phyloP scores from a whole-genome alignment of 1,139 yeast genomes.

The Yamadazyma diospyri region DNA sequence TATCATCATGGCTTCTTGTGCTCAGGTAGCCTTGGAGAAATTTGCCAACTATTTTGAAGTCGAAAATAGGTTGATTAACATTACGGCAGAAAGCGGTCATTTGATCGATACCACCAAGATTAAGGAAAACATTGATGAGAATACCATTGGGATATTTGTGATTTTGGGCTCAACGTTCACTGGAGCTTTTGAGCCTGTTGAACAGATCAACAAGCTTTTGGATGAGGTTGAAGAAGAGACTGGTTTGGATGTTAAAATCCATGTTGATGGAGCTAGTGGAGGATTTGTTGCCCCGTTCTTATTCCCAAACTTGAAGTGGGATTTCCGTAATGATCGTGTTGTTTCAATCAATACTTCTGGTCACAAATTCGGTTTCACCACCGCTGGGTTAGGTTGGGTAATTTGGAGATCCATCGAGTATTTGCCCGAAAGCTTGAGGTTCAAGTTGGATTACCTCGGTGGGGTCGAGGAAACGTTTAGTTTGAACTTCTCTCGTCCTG shows the following conservation, averaged over 20 bases:
- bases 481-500: conserved; percentile 88
- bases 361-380: conserved; percentile 86
- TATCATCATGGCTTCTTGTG: conserved; percentile 91
- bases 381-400: conserved; percentile 93
- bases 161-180: conserved; percentile 91
- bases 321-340: conserved; percentile 73
- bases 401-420: conserved; percentile 66
- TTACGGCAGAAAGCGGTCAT: conserved; percentile 56
- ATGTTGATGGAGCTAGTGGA: conserved; percentile 93
- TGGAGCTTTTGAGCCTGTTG: conserved; percentile 85
- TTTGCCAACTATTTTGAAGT: conserved; percentile 93
- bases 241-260: conserved; percentile 73
- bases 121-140: conserved; percentile 71
- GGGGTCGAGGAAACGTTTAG: conserved; percentile 87
- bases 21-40: conserved; percentile 92
- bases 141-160: conserved; percentile 88
- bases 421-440: conserved; percentile 69
- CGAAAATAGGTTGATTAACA: conserved; percentile 73
- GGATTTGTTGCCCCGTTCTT: conserved; percentile 84
- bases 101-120: conserved; percentile 60
- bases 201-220: conserved; percentile 52
- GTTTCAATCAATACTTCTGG: conserved; percentile 89
- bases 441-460: conserved; percentile 80
- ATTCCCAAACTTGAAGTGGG: conserved; percentile 78
- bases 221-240: conserved; percentile 67